A percentile compares a stretch with the other conserved stretches of the same genome.
These are phyloP conservation scores for Apiospora marii DNA, from an alignment of 2,329 filamentous ascomycete genomes.

Conservation along the genomic window DNA sequence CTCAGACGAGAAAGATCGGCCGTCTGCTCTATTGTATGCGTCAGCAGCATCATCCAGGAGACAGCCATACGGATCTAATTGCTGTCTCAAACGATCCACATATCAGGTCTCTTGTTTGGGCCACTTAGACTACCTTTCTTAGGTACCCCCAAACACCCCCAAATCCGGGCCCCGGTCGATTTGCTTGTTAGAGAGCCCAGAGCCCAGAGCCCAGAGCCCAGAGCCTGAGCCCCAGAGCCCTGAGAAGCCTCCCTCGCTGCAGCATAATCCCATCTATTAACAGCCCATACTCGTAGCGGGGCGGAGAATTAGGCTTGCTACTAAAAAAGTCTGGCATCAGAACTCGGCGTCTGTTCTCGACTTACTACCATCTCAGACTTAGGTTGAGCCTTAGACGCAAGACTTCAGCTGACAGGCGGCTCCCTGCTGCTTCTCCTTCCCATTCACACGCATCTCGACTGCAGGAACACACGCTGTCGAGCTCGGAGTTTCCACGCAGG, in stretches of 20 bases:
- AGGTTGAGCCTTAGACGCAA: conserved; percentile 17
- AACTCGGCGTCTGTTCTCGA: conserved; percentile 19
- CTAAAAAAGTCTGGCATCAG: conserved; percentile 14
- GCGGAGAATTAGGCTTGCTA: conserved; percentile 20
- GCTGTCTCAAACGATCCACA: conserved; percentile 21
- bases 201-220: not conserved
- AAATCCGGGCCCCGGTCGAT: conserved; percentile 4
- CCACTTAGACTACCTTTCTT: conserved; percentile 3
- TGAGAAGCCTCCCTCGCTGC: conserved; percentile 2
- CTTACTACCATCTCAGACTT: conserved; percentile 21
- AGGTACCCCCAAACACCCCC: conserved; percentile 14
- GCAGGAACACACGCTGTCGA: conserved; percentile 3
- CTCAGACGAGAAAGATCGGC: not conserved
- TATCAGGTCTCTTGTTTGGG: conserved; percentile 14
- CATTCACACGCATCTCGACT: not conserved
- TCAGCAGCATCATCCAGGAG: not conserved
- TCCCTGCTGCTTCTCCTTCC: not conserved
- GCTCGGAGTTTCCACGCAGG: conserved; percentile 6
- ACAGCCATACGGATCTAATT: conserved; percentile 9
- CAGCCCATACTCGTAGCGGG: conserved; percentile 8
- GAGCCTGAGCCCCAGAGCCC: not conserved
- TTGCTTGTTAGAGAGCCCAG: conserved; percentile 13
- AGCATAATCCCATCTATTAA: conserved; percentile 21
- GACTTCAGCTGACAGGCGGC: conserved; percentile 19
- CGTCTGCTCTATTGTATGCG: not conserved